A percentile compares a stretch with the other conserved stretches of the same genome.
Evolutionary conservation across 257 asterid genomes (phyloP).

Genomic region (Primulina tabacum): DNA sequence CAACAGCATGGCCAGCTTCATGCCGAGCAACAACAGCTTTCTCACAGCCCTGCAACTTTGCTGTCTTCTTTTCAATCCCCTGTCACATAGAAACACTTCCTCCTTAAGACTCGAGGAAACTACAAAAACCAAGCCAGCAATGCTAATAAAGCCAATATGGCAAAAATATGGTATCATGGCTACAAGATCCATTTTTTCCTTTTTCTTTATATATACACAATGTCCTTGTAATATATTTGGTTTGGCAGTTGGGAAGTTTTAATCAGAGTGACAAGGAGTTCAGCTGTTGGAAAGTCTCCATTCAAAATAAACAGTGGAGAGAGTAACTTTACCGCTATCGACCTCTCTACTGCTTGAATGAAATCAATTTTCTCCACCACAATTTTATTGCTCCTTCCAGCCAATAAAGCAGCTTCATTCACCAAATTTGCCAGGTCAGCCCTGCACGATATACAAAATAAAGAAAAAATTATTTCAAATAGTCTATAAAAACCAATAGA

Average conservation of each 20-base stretch:
- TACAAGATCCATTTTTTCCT: background rate
- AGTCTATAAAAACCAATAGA: slow-evolving; percentile 17
- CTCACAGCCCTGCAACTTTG: slow-evolving; percentile 90
- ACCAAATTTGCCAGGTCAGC: slow-evolving; percentile 99
- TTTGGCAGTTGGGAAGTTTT: no score
- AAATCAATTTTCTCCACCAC: slow-evolving; percentile 86
- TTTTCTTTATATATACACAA: no score
- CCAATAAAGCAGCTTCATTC: slow-evolving; percentile 97
- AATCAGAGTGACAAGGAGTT: no score
- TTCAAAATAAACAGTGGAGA: slow-evolving; percentile 3
- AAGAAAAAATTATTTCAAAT: slow-evolving; percentile 11
- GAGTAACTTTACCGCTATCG: slow-evolving; percentile 66
- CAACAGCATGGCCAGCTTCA: slow-evolving; percentile 99
- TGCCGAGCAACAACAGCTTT: slow-evolving; percentile 98
- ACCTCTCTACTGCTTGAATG: slow-evolving; percentile 93
- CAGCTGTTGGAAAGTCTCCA: no score
- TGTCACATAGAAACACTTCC: slow-evolving; percentile 30
- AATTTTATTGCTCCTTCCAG: slow-evolving; percentile 75
- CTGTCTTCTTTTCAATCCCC: slow-evolving; percentile 98
- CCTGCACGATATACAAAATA: slow-evolving; percentile 50
- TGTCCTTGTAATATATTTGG: no score
- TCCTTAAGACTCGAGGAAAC: slow-evolving; percentile 22
- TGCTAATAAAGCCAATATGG: slow-evolving; percentile 18
- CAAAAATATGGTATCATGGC: slow-evolving; percentile 4
- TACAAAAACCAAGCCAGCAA: slow-evolving; percentile 10